Evolutionary conservation across 2,329 filamentous ascomycete genomes (phyloP).

Genomic region (Ophiostoma fasciatum): DNA sequence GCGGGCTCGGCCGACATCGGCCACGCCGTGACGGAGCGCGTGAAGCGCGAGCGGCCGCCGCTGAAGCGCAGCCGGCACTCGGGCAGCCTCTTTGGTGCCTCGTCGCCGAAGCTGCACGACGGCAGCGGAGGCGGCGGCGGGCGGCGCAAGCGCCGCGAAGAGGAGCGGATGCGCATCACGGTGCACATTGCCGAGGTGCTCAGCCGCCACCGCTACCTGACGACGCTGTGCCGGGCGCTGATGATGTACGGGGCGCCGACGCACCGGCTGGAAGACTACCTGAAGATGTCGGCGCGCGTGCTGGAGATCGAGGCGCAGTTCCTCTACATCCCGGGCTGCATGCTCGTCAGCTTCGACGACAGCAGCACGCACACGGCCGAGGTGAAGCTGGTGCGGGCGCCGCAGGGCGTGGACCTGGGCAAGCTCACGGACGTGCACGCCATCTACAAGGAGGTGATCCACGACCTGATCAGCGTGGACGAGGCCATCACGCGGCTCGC

Average conservation of each 20-base stretch:
- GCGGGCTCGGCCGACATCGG: conserved; percentile 29
- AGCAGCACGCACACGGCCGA: conserved; percentile 59
- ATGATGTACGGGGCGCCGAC: conserved; percentile 89
- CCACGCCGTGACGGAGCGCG: conserved; percentile 28
- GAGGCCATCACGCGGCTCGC: conserved; percentile 51
- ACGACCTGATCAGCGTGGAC: conserved; percentile 58
- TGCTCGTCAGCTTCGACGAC: conserved; percentile 88
- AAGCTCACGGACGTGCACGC: conserved; percentile 60
- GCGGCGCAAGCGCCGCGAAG: conserved; percentile 11
- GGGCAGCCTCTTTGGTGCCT: conserved; percentile 7
- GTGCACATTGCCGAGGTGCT: conserved; percentile 54
- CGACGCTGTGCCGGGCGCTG: conserved; percentile 69
- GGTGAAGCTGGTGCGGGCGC: conserved; percentile 56
- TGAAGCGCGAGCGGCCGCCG: conserved; percentile 21
- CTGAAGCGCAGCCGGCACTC: conserved; percentile 11
- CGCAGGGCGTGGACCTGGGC: conserved; percentile 58
- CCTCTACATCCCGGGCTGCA: conserved; percentile 78
- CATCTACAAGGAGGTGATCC: conserved; percentile 71
- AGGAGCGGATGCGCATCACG: conserved; percentile 29
- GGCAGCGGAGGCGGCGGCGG: conserved; percentile 8
- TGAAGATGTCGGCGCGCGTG: conserved; percentile 79
- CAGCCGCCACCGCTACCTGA: conserved; percentile 65
- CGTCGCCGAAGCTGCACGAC: conserved; percentile 4
- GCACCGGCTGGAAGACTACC: conserved; percentile 81
- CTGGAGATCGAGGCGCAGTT: conserved; percentile 83